Evolutionary conservation across 345 rosid genomes (phyloP), one percentile per base, ranked within the genome.

Genomic region (Acer yangbiense): DNA sequence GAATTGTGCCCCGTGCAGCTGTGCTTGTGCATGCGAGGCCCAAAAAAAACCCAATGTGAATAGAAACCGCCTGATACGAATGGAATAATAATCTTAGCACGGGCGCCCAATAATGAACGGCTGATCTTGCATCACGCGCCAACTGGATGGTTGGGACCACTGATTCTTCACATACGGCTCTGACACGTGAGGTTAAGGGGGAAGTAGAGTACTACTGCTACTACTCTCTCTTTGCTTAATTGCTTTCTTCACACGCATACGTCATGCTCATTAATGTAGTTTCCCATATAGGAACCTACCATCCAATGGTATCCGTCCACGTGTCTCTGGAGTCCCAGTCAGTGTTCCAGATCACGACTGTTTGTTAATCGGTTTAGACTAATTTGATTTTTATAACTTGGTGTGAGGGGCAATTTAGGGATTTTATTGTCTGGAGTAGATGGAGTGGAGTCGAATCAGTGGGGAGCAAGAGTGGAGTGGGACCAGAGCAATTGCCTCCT

Each of bases 101-200:
- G 67, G 68, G 69, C 23, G 57, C 61, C 67, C 54, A 73, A 70
- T 61, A 79, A 27, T 71, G 5, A 68, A 76, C 79, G 79, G 77
- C 66, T 43, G 75, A 72, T 80, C 74, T 54, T 39, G 46, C 72
- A 46, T 79, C 83, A 75, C 43, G 61, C 65, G 70, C 68, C 58
- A 41, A 64, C 69, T 4, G 13, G 41, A 10, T 50, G 74, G 39
- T 35, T 71, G 74, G 76, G 72, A 61, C 77, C 75, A 10, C 55
- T 2, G 3, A 3, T 43, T 4, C 14, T 52, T 39, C 39, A 21
- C 69, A 29, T 18, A 29, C 20, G 41, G 41, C 62, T 74, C 82
- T 78, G 78, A 78, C 83, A 73, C 86, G 80, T 78, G 80, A 64
- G 72, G 39, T 62, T 4, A 8, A 60, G 20, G 48, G 18, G 6